Percentiles rank a stretch among this genome's conserved stretches.
Conservation (phyloP, 2,329 filamentous ascomycete species). For the Pleurostoma richardsiae region DNA sequence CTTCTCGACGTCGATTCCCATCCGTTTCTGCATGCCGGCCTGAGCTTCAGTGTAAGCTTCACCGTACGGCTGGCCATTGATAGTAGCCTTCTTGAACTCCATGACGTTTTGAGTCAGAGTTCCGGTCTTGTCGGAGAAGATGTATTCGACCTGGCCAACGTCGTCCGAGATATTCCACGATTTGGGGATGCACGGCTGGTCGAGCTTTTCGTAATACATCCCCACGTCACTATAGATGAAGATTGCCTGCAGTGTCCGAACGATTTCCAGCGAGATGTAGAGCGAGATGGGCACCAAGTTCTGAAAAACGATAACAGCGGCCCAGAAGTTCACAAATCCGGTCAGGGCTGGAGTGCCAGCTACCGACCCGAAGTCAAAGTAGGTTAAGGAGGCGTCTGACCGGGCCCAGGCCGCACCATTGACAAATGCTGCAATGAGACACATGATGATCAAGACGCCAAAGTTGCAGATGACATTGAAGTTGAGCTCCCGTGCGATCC, state of each 20-base stretch:
- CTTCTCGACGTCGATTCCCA: constrained; percentile 80
- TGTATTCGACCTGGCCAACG: constrained; percentile 96
- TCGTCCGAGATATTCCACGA: constrained; percentile 99
- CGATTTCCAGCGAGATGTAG: constrained; percentile 95
- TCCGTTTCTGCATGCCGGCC: constrained; percentile 88
- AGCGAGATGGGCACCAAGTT: constrained; percentile 98
- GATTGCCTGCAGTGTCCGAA: constrained; percentile 85
- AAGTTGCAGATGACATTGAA: constrained; percentile 99
- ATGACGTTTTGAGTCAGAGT: constrained; percentile 90
- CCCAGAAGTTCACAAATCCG: constrained; percentile 96
- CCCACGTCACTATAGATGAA: constrained; percentile 95
- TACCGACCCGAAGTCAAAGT: constrained; percentile 82
- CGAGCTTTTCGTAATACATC: constrained; percentile 96
- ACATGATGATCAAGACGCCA: constrained; percentile 82
- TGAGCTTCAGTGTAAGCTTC: constrained; percentile 98
- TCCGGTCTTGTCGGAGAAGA: constrained; percentile 93
- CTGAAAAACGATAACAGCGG: constrained; percentile 89
- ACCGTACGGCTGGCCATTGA: constrained; percentile 94
- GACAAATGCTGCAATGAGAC: constrained; percentile 76
- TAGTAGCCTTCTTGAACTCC: constrained; percentile 98
- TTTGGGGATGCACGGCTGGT: constrained; percentile 94
- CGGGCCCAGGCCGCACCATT: constrained; percentile 80
- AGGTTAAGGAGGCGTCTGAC: constrained; percentile 67
- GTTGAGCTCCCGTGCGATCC: constrained; percentile 89
- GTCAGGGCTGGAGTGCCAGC: constrained; percentile 70